Evolutionary conservation across 2,329 filamentous ascomycete species (phyloP), one percentile per base, ranked within the genome.

Genomic region (Cladosporium sp.): DNA sequence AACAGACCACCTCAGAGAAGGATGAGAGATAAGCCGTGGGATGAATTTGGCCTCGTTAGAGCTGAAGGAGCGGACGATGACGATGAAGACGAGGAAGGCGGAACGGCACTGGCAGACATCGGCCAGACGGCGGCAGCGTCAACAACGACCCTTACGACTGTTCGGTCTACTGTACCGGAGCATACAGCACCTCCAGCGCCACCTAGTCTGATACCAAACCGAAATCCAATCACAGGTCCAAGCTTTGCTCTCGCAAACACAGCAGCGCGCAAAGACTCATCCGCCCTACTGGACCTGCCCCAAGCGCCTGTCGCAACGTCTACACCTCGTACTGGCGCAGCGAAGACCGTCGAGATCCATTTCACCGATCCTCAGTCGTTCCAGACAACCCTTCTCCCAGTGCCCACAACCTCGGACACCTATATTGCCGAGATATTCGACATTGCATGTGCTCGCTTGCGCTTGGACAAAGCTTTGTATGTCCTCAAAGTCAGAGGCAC

Each of bases 381-480:
- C 43, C 85, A 86, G n/a, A 72, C 72, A 0, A 85, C 86, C 63
- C 82, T 84, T 72, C 79, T 89, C 19, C 85, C 83, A 1, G 73
- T 91, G 14, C 83, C 87, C 56, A 87, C 89, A 43, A 91, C 86
- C 0, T 89, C 86, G 0, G 87, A 92, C 60, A 92, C 85, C 31
- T 93, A 91, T 66, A 81, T 93, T 42, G 87, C 86, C 41, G 87
- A 93, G 67, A 82, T 93, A 28, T 82, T 92, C 48, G 87, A 92
- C 63, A 77, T 83, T 58, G 84, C 88, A 2, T 93, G 88, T 67
- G 81, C 84, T 40, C 88, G 87, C 68, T 78, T 89, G 41, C 83
- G 87, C 54, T 74, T 93, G 0, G 89, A 93, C 66, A 89, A 90
- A 72, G 85, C 79, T 14, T 82, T 85, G 53, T 87, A 89, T 66